Base-by-base conservation (phyloP, 352 stramenopile species). In the Pythium scleroteichum region DNA sequence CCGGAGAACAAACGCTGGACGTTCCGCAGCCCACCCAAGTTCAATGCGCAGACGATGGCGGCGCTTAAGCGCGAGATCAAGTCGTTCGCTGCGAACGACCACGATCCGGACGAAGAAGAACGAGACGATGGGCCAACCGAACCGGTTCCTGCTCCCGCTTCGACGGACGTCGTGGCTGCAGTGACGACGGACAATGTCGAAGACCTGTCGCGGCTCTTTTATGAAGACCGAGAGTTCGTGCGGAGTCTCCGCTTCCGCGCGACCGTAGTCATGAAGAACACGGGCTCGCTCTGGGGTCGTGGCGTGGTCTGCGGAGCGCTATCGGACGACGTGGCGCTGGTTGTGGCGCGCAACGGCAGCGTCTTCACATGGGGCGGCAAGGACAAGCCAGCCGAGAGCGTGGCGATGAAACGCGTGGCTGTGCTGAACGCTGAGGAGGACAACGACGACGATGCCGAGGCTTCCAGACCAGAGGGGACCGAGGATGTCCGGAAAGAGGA, bases 281-380 rank as follows among this genome's bases (percentile, higher is more conserved):
- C 90, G 6, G 88, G 83, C 2, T 83, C 79, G 16, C 70, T 98
- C 0, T 98, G 94, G 94, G 92, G 92, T 3, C 76, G 89, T 38
- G 81, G 88, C 35, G 71, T 97, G 4, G 66, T 89, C 5, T 77
- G 94, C 61, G 84, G 79, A 7, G 67, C 86, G 2, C 72, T 97
- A 6, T 81, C 78, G 24, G 88, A 98, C 41, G 96, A 86, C 45
- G 71, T 96, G 23, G 90, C 94, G 22, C 91, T 97, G 49, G 88
- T 78, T 0, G 76, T 97, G 17, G 96, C 90, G 16, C 78, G 87
- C 42, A 72, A 73, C 0, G 88, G 91, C 0, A 79, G 79, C 44
- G 75, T 98, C n/a, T 95, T 94, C 55, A 86, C 79, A 24, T 98
- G 94, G 92, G 94, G 94, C 35, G 88, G 89, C 19, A 86, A 81